phyloP scores from a whole-genome alignment of 179 eudicot genomes.

The Drosera spatulata region DNA sequence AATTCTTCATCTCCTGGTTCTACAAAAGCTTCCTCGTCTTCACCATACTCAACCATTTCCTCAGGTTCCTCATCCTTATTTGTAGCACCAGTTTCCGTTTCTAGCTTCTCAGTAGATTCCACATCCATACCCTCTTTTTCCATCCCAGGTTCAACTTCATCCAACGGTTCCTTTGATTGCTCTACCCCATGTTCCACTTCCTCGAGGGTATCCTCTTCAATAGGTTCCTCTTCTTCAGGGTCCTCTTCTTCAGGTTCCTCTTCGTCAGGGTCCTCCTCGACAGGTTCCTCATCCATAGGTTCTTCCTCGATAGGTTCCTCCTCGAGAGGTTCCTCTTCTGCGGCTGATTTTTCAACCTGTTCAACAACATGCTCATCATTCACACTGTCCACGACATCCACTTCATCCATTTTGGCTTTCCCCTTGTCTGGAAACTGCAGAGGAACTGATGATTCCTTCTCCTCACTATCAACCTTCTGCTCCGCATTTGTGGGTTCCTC shows the following conservation, averaged over 20 bases:
- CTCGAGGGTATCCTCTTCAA: not conserved
- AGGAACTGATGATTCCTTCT: constrained; percentile 14
- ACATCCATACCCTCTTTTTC: constrained; percentile 18
- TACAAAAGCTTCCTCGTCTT: constrained; percentile 30
- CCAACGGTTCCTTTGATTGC: constrained; percentile 10
- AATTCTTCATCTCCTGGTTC: constrained; percentile 49
- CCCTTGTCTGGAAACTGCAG: constrained; percentile 17
- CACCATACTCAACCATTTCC: constrained; percentile 29
- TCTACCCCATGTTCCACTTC: constrained; percentile 16
- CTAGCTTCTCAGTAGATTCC: constrained; percentile 13
- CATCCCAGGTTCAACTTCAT: constrained; percentile 14
- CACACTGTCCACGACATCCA: constrained; percentile 9
- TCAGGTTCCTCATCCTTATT: constrained; percentile 29
- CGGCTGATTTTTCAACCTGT: not conserved
- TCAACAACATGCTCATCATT: constrained; percentile 7
- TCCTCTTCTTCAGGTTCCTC: constrained; percentile 8
- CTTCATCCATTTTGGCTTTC: constrained; percentile 21
- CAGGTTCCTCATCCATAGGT: constrained; percentile 8
- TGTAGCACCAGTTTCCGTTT: constrained; percentile 15
- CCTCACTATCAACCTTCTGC: constrained; percentile 9
- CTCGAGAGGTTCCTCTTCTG: constrained; percentile 6
- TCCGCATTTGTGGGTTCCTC: not conserved
- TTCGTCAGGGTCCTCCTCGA: not conserved
- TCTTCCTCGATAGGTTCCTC: constrained; percentile 1
- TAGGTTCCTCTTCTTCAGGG: constrained; percentile 8